Evolutionary conservation across 225 moss, liverwort and hornwort genomes (phyloP).

Genomic region (Thuidium tamariscinum): DNA sequence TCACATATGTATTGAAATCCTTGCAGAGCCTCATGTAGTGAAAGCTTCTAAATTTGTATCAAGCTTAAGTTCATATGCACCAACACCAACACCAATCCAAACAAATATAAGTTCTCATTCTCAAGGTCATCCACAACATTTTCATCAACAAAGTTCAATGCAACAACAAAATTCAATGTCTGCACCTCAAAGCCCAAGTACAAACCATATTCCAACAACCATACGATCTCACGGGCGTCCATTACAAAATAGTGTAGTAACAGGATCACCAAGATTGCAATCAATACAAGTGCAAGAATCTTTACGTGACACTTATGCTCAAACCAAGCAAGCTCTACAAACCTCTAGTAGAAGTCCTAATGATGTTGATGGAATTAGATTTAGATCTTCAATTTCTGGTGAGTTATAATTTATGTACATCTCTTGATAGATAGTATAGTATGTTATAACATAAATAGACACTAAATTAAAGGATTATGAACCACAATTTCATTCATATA

Average conservation of each 20-base stretch:
- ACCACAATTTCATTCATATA: too few relatives aligned
- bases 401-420: background rate
- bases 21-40: constrained; percentile 34
- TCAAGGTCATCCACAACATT: background rate
- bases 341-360: background rate
- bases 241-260: background rate
- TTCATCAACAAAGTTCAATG: background rate
- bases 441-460: background rate
- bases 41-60: constrained; percentile 63
- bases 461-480: accelerated
- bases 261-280: constrained; percentile 15
- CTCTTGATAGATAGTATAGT: background rate
- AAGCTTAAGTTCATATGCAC: constrained; percentile 47
- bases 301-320: constrained; percentile 28
- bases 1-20: background rate
- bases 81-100: constrained; percentile 16
- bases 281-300: constrained; percentile 52
- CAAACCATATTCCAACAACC: background rate
- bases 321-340: constrained; percentile 34
- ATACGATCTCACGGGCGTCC: background rate
- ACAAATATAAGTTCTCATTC: background rate
- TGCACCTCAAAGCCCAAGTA: constrained; percentile 12
- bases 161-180: constrained; percentile 2
- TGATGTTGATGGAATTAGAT: constrained; percentile 13
- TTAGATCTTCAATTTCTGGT: constrained; percentile 1